Evolutionary conservation across 345 rosid species (phyloP).

Genomic region (Moringa oleifera): DNA sequence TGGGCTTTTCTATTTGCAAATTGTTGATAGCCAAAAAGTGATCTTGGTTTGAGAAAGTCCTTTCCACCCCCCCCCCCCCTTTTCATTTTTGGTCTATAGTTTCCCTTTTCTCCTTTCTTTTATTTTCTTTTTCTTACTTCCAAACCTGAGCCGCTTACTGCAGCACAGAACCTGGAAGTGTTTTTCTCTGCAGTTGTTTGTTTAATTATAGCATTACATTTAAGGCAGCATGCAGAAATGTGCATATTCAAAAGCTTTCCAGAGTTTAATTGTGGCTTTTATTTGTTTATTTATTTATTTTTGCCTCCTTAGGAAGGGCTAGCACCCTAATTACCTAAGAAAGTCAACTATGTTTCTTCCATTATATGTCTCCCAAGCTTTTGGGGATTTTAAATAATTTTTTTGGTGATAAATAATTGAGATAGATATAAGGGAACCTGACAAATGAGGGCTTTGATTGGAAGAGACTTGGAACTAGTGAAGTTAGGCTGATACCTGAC

Average conservation of each 20-base stretch:
- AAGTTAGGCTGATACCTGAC: not conserved
- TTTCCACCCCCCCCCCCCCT: too few species aligned
- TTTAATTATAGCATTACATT: not conserved
- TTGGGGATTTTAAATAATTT: not conserved
- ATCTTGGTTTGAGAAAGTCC: not conserved
- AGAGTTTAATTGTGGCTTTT: not conserved
- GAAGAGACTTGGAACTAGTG: slow-evolving; percentile 1
- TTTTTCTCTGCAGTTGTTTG: not conserved
- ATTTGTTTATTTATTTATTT: not conserved
- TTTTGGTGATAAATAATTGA: not conserved
- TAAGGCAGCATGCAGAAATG: slow-evolving; percentile 1
- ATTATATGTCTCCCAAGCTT: not conserved
- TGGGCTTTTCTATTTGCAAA: not conserved
- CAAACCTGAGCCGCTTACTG: not conserved
- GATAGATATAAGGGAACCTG: slow-evolving; percentile 1
- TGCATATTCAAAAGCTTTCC: not conserved
- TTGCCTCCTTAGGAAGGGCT: not conserved
- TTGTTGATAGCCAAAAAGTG: not conserved
- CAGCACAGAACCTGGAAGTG: not conserved
- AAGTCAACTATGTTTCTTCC: not conserved
- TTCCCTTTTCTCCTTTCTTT: too few species aligned
- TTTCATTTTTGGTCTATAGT: too few species aligned
- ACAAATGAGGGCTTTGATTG: slow-evolving; percentile 3
- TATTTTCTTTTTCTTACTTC: not conserved
- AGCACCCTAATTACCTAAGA: not conserved